Evolutionary conservation across 2,329 filamentous ascomycete genomes (phyloP).

Genomic region (Beauveria medogensis): DNA sequence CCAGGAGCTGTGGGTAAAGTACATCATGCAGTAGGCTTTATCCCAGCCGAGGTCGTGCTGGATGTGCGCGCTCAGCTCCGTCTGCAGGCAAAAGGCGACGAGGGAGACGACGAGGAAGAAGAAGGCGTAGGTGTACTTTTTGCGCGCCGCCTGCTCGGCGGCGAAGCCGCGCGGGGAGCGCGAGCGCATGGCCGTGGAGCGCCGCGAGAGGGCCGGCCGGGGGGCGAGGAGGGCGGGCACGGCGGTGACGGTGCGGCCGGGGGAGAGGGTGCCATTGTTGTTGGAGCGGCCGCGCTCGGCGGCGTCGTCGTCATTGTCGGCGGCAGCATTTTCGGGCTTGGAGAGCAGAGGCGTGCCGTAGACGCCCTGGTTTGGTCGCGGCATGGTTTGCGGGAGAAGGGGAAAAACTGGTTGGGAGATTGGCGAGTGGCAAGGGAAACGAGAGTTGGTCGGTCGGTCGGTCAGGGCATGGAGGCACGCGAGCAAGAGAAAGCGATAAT

Average conservation of each 20-base stretch:
- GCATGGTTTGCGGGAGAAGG: slow-evolving; percentile 23
- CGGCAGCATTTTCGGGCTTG: slow-evolving; percentile 21
- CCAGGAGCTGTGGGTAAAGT: slow-evolving; percentile 95
- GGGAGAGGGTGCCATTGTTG: slow-evolving; percentile 16
- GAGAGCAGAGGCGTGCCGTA: slow-evolving; percentile 34
- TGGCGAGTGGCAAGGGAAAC: not conserved
- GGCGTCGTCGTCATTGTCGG: slow-evolving; percentile 14
- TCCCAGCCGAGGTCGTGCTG: slow-evolving; percentile 89
- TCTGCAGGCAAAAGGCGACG: slow-evolving; percentile 86
- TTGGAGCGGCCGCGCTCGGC: slow-evolving; percentile 20
- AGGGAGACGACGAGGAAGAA: slow-evolving; percentile 78
- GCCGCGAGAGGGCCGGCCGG: slow-evolving; percentile 25
- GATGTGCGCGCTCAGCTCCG: slow-evolving; percentile 90
- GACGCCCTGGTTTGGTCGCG: slow-evolving; percentile 38
- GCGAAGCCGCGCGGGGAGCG: slow-evolving; percentile 54
- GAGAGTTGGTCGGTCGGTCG: no score
- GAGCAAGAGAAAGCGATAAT: not conserved
- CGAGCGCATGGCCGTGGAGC: slow-evolving; percentile 63
- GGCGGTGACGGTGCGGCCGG: slow-evolving; percentile 22
- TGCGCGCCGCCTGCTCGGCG: slow-evolving; percentile 46
- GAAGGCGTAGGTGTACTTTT: slow-evolving; percentile 79
- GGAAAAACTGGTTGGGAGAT: no score
- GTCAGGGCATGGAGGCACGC: slow-evolving; percentile 1
- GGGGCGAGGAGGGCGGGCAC: slow-evolving; percentile 16
- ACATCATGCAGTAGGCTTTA: slow-evolving; percentile 99